A percentile compares a stretch with the other conserved stretches of the same genome.
Conservation (phyloP, 2,329 filamentous ascomycete species). For the Pseudogymnoascus verrucosus region DNA sequence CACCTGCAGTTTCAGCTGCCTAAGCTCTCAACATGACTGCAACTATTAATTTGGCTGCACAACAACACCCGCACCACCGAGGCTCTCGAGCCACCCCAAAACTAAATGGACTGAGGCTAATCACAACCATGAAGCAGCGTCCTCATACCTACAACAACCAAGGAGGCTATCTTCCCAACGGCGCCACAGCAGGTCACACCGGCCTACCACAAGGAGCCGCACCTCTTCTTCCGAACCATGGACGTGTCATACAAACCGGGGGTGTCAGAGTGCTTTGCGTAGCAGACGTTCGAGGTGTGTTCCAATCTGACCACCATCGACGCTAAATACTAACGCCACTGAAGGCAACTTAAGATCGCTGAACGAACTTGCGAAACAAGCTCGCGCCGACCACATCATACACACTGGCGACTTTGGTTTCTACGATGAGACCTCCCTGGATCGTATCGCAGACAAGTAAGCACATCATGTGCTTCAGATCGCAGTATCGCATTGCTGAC, state of each 20-base stretch:
- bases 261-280: constrained; percentile 62
- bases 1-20: not conserved
- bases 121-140: constrained; percentile 25
- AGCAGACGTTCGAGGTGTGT: constrained; percentile 62
- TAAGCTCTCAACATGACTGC: not conserved
- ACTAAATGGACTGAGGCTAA: constrained; percentile 2
- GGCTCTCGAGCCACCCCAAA: not conserved
- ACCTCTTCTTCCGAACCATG: constrained; percentile 60
- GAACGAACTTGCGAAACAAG: constrained; percentile 92
- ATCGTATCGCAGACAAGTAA: constrained; percentile 97
- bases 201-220: constrained; percentile 50
- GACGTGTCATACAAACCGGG: constrained; percentile 56
- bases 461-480: constrained; percentile 23
- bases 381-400: constrained; percentile 93
- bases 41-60: not conserved
- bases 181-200: constrained; percentile 39
- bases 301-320: constrained; percentile 7
- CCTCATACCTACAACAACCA: constrained; percentile 27
- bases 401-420: constrained; percentile 99
- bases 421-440: constrained; percentile 92
- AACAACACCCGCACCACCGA: not conserved
- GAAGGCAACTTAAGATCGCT: constrained; percentile 88
- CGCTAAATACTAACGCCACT: constrained; percentile 19
- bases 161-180: constrained; percentile 51
- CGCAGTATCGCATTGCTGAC: constrained; percentile 11